Base-by-base conservation (phyloP, 345 rosid species). In the Salix purpurea region DNA sequence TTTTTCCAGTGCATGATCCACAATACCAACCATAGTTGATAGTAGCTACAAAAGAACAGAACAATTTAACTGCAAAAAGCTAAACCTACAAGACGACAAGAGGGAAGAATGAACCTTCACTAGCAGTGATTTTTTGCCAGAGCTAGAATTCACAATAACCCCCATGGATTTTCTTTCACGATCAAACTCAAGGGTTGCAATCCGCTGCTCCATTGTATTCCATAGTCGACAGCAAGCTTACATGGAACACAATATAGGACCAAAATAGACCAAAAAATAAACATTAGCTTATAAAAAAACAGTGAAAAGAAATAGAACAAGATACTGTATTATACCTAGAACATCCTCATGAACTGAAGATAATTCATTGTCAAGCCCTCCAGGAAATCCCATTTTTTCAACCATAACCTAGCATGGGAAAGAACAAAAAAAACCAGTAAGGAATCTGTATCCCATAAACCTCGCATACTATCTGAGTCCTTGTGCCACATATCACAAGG, bases 141-240 rank as follows among this genome's bases (percentile, higher is more conserved):
- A 80, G 86, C 86, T 84, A 58, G 99, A 93, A 81, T 90, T 88
- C 71, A 91, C 96, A 83, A 96, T 92, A 69, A 93, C 97, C 77
- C 99, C 99, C 99, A 96, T 96, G 65, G 99, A 96, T 81, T 96
- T 96, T 62, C 99, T 75, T 75, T 89, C 97, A 10, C 87, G 97
- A 73, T 92, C 98, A 36, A 96, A 96, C 85, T 96, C 99, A 72
- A 96, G 93, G 73, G 99, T 93, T 61, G 97, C 99, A 87, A 92
- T 87, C 73, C 98, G 88, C 65, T 80, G 89, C 75, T 92, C 96
- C 80, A 84, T 77, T 83, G 85, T 79, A 78, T 76, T 90, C 99
- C 97, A 96, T 44, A 78, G 61, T 66, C 79, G 84, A 72, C 85
- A 93, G 85, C 91, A 93, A 75, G 94, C 99, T 96, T 78, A 13